Evolutionary conservation across 371 early-diverging fungal species (phyloP).

Genomic region (Coemansia sp.): DNA sequence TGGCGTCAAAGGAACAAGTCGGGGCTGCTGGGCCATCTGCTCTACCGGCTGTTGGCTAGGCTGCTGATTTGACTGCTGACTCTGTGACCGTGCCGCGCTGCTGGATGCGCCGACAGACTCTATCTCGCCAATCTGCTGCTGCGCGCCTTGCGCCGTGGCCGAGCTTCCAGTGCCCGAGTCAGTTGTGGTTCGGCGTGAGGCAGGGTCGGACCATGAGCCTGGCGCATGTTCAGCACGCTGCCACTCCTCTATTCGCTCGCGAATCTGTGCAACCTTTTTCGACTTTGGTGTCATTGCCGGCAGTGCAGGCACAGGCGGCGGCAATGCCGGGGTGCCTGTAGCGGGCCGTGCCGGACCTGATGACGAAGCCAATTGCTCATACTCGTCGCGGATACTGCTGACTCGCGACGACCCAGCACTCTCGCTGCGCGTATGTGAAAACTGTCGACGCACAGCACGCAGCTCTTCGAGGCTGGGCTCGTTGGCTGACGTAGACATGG

Average conservation of each 20-base stretch:
- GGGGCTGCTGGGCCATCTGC: not conserved
- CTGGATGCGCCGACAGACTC: conserved; percentile 16
- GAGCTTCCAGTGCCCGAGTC: conserved; percentile 20
- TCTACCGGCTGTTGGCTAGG: not conserved
- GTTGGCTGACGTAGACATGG: conserved; percentile 7
- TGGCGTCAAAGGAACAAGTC: conserved; percentile 21
- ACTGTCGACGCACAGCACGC: conserved; percentile 11
- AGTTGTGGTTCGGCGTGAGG: conserved; percentile 3
- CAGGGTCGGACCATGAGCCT: not conserved
- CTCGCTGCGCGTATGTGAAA: conserved; percentile 32
- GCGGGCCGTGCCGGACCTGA: not conserved
- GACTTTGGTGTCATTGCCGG: conserved; percentile 22
- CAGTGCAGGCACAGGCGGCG: not conserved
- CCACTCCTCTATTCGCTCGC: conserved; percentile 49
- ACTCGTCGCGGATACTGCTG: conserved; percentile 44
- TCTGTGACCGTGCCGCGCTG: not conserved
- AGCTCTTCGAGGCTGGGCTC: not conserved
- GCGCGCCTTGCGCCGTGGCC: conserved; percentile 18
- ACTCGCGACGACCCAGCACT: conserved; percentile 43
- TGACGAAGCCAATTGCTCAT: conserved; percentile 28
- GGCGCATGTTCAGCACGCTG: conserved; percentile 26
- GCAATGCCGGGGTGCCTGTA: not conserved
- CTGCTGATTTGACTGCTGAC: not conserved
- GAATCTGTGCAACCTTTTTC: conserved; percentile 34
- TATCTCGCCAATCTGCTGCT: conserved; percentile 38